Evolutionary conservation across 768 basidiomycete species (phyloP).

Genomic region (Holtermanniella nyarrowii): DNA sequence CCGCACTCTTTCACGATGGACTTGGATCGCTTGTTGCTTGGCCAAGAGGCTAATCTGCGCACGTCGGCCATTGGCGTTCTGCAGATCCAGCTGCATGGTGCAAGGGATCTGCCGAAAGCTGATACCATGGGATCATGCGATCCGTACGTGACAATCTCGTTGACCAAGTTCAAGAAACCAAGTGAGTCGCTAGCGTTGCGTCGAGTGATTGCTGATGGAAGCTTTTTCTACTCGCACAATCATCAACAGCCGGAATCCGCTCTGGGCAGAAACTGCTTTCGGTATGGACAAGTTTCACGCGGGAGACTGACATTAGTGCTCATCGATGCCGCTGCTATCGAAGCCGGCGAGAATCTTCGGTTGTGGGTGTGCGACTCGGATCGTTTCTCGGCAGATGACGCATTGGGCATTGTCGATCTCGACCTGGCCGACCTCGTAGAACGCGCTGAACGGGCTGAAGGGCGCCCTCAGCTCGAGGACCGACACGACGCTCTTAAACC

Average conservation of each 20-base stretch:
- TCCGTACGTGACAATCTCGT: conserved; percentile 36
- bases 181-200: conserved; percentile 5
- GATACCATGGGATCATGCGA: conserved; percentile 37
- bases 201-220: background rate
- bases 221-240: conserved; percentile 39
- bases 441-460: background rate
- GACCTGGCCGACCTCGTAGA: conserved; percentile 36
- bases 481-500: conserved; percentile 16
- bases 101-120: conserved; percentile 25
- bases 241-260: conserved; percentile 29
- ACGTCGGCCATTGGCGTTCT: conserved; percentile 36
- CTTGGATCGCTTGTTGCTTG: conserved; percentile 38
- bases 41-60: conserved; percentile 32
- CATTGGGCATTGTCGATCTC: conserved; percentile 35
- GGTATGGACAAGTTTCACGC: conserved; percentile 8
- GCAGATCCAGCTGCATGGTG: conserved; percentile 33
- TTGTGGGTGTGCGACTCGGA: conserved; percentile 37
- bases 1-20: conserved; percentile 39
- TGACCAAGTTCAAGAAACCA: conserved; percentile 38
- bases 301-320: conserved; percentile 22
- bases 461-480: conserved; percentile 3
- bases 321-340: conserved; percentile 31
- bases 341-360: conserved; percentile 35
- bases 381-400: conserved; percentile 38
- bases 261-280: conserved; percentile 41